Percentiles rank a stretch among this genome's conserved stretches.
phyloP scores from a whole-genome alignment of 2,329 filamentous ascomycete species.

The Coleophoma crateriformis region DNA sequence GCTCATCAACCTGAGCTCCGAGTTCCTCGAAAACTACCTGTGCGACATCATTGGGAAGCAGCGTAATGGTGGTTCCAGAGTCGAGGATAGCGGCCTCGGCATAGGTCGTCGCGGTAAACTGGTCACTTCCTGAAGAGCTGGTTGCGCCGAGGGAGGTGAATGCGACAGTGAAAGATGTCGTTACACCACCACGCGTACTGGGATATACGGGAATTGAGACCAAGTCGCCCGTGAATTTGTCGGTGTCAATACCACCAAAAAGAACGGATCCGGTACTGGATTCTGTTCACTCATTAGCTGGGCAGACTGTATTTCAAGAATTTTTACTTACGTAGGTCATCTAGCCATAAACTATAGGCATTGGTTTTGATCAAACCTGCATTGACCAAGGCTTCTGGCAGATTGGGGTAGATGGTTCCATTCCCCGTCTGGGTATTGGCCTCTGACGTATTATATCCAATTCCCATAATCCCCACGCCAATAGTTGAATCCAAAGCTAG shows the following conservation, averaged over 20 bases:
- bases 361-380: slow-evolving; percentile 33
- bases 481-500: slow-evolving; percentile 40
- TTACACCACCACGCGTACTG: background rate
- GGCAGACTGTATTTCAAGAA: too few species aligned
- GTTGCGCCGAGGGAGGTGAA: slow-evolving; percentile 9
- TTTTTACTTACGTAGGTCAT: slow-evolving; percentile 13
- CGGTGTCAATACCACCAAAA: slow-evolving; percentile 37
- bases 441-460: slow-evolving; percentile 38
- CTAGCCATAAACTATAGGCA: slow-evolving; percentile 23
- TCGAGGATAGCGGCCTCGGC: slow-evolving; percentile 48
- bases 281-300: background rate
- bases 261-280: slow-evolving; percentile 19
- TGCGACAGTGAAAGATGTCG: slow-evolving; percentile 8
- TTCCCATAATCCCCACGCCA: slow-evolving; percentile 47
- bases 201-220: slow-evolving; percentile 15
- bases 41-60: slow-evolving; percentile 51
- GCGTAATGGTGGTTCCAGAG: slow-evolving; percentile 58
- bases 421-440: slow-evolving; percentile 36
- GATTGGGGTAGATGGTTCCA: slow-evolving; percentile 20
- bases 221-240: slow-evolving; percentile 31
- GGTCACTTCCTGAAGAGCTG: slow-evolving; percentile 4
- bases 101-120: slow-evolving; percentile 15
- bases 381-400: slow-evolving; percentile 21
- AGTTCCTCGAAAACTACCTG: slow-evolving; percentile 34
- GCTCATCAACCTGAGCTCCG: slow-evolving; percentile 35